Base-by-base conservation (phyloP, 768 basidiomycete genomes). In the Suillus luteus region DNA sequence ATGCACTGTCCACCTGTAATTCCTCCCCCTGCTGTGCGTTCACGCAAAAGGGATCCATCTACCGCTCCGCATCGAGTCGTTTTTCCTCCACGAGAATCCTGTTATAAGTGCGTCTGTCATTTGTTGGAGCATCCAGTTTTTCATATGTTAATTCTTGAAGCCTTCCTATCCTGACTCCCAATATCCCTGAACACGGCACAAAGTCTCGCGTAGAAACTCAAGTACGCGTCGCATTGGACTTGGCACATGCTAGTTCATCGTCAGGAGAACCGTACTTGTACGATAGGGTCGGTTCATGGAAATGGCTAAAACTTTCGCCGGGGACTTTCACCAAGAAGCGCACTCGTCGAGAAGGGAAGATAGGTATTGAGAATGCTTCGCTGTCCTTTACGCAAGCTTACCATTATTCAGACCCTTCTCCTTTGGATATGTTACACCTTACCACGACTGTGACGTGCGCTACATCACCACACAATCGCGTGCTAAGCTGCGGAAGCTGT, bases 141-240 rank as follows among this genome's bases (percentile, higher is more conserved):
- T 69, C 61, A 43, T 64, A 62, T 64, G 37, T 54, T 17, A 52
- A 52, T 60, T 60, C 46, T 63, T 71, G 44, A 68, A 94, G 93
- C 70, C 83, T 95, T 62, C 84, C 91, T 31, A 90, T 96, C 63
- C 81, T 93, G 73, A 86, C 93, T 49, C 91, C 93, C 24, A 93
- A 87, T 70, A 87, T 96, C 61, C 93, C 95, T 6, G 85, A 86
- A 68, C 78, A 81, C 51, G 95, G 94, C 31, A 89, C 94, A 15
- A 96, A 96, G 76, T 94, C 92, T 55, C 86, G 95, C 40, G 95
- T 96, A n/a, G 95, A 96, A 75, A 96, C 95, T 3, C 95, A 96
- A 80, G 88, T 96, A 57, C 88, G 94, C 71, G 85, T 96, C 46
- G 86, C 89, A 3, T 81, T 96, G 44, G 91, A 94, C 71, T 80